Base-by-base conservation (phyloP, 495 filamentous ascomycete genomes). In the Penicillium parvum region DNA sequence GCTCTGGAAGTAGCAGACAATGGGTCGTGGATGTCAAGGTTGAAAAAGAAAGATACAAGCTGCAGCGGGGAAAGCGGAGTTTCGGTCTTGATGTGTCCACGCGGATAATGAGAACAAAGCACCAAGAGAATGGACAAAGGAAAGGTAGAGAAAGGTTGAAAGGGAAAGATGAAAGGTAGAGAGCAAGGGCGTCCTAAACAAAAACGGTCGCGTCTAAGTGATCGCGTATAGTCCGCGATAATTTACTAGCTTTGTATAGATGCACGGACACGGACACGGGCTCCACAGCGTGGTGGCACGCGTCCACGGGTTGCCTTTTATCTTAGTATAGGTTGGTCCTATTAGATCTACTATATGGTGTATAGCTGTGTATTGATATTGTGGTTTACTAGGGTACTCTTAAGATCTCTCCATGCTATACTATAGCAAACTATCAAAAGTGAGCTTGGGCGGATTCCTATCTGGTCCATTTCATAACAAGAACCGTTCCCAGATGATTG, bases 121-220 rank as follows among this genome's bases (percentile, higher is more conserved):
- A 26, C 18, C n/a, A 28, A 28, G 20, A 32, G 22, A 39, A 6
- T 39, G 25, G 18, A 37, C 17, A 17, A 41, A 18, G 7, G 16
- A 25, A 47, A 18, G 38, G 15, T 20, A 39, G 45, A 14, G 28
- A 23, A 35, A 30, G 26, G 39, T 35, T 17, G 26, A 42, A 27
- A 8, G 14, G 35, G 32, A 32, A 28, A 35, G 14, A 10, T 17
- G 11, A 15, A 12, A 32, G 6, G 19, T 51, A 1, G 5, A 34
- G 23, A 40, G 23, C 23, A 41, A 22, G 6, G 25, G 16, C 11
- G 32, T 19, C 20, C 18, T 7, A 23, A 38, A 35, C 28, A 40
- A 52, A 51, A 54, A 57, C 50, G 47, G 53, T 37, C 57, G 57
- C 57, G 57, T 60, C 50, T n/a, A n/a, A n/a, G n/a, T n/a, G 50